A percentile compares a stretch with the other conserved stretches of the same genome.
Evolutionary conservation across 2,329 filamentous ascomycete species (phyloP).

Genomic region (Huntiella decipiens): DNA sequence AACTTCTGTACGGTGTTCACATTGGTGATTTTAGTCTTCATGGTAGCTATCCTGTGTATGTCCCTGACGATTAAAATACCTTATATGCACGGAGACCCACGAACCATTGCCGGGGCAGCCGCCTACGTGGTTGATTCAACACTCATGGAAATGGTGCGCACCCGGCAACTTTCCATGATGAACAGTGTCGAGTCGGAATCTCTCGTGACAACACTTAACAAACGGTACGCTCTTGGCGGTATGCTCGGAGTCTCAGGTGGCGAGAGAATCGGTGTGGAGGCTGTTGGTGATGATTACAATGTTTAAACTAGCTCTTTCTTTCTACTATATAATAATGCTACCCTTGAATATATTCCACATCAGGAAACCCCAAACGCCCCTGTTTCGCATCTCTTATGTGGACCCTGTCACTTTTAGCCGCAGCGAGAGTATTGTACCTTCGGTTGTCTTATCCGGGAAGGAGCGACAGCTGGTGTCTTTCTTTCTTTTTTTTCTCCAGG

Average conservation of each 20-base stretch:
- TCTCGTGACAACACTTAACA: background rate
- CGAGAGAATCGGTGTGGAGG: conserved; percentile 6
- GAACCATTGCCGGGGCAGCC: conserved; percentile 8
- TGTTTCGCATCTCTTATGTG: no score
- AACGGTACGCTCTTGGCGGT: conserved; percentile 1
- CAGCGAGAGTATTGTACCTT: no score
- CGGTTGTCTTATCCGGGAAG: no score
- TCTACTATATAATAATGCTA: background rate
- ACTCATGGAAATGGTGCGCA: conserved; percentile 2
- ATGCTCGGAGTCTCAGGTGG: conserved; percentile 5
- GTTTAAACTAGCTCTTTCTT: background rate
- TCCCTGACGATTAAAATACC: conserved; percentile 7
- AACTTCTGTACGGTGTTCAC: conserved; percentile 1
- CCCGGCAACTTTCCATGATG: conserved; percentile 5
- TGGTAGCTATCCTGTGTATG: conserved; percentile 6
- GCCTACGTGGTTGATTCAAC: conserved; percentile 9
- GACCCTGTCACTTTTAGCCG: no score
- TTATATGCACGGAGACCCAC: conserved; percentile 9
- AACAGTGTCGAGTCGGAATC: background rate
- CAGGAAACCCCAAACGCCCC: conserved; percentile 1
- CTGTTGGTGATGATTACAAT: conserved; percentile 1
- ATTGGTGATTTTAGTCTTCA: conserved; percentile 8
- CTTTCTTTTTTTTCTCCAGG: no score
- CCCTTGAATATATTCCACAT: background rate
- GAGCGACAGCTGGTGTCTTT: no score